Evolutionary conservation across 1,284 basidiomycete genomes (phyloP), one percentile per base, ranked within the genome.

Genomic region (Pascua sp.): DNA sequence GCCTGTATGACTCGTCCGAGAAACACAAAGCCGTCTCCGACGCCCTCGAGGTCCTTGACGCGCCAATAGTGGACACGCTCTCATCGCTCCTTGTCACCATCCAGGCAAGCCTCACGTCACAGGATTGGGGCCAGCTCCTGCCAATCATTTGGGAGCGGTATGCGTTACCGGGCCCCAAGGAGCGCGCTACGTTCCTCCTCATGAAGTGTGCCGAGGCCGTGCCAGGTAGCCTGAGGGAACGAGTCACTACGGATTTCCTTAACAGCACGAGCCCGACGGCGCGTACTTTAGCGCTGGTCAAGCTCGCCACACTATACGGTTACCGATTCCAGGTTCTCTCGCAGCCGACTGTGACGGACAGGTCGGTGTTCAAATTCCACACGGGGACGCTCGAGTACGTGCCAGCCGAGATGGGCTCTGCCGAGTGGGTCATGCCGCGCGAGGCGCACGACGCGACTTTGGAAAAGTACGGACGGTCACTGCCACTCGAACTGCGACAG

Each of bases 401-500:
- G 24, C 47, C 65, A 2, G 68, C 72, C 0, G 73, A 76, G 47
- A 68, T 76, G 49, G 73, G 73, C 8, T 67, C 68, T 1, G 50
- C 64, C 4, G 42, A 51, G 0, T 74, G 73, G 72, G 65, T 67
- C 1, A 56, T 65, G 9, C 61, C 72, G 1, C 71, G 67, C 12
- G 72, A 73, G 41, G 63, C 67, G 1, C 68, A 72, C 50, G 71
- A 73, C 46, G 68, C 69, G 17, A 67, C 68, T 1, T 49, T 74
- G 42, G 62, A 70, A 41, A 72, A 67, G 44, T 74, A 68, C 43
- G 73, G 73, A 1, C 63, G 54, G 5, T 62, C 63, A 2, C 59
- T 76, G 8, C 72, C 72, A 0, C 57, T 72, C 8, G 73, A 76
- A 53, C 56, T 74, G 1, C 51, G 73, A 12, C 72, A 72, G 53